Percentiles rank a stretch among this genome's conserved stretches.
These are phyloP conservation scores for Pseudomonodictys pantanalensis DNA, from an alignment of 495 filamentous ascomycete species.

Conservation along the genomic window DNA sequence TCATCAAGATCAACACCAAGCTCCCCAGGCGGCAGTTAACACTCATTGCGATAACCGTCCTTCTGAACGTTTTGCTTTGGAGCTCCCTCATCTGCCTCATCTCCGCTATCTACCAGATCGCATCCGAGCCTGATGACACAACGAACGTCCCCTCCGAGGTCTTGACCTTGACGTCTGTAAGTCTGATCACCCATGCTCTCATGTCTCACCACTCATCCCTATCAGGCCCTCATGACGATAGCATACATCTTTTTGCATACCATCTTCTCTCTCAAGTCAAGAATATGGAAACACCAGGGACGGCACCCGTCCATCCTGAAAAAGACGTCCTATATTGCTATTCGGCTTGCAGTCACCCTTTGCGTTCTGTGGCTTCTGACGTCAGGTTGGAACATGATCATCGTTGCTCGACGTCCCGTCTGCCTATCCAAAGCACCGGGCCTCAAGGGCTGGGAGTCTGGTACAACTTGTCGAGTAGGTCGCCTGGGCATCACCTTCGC, in stretches of 20 bases:
- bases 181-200: neutral
- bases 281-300: constrained; percentile 26
- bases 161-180: constrained; percentile 31
- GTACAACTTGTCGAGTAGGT: constrained; percentile 21
- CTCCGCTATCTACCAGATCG: constrained; percentile 20
- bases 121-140: constrained; percentile 15
- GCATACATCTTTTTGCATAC: constrained; percentile 30
- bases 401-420: constrained; percentile 26
- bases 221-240: constrained; percentile 28
- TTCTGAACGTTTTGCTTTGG: constrained; percentile 33
- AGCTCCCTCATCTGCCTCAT: constrained; percentile 22
- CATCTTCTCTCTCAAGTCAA: constrained; percentile 30
- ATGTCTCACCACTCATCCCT: constrained; percentile 1
- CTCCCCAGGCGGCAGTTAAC: constrained; percentile 25
- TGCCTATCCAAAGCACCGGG: constrained; percentile 15
- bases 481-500: constrained; percentile 19
- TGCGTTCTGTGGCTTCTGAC: constrained; percentile 34
- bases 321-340: constrained; percentile 32
- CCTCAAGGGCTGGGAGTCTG: constrained; percentile 20
- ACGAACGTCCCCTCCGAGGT: constrained; percentile 20
- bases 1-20: constrained; percentile 16
- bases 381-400: constrained; percentile 34
- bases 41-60: constrained; percentile 23
- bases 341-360: constrained; percentile 26
- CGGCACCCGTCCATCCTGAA: constrained; percentile 21